A percentile compares a stretch with the other conserved stretches of the same genome.
These are phyloP conservation scores for Globisporangium okanoganense DNA, from an alignment of 352 stramenopile species.

Conservation along the genomic window DNA sequence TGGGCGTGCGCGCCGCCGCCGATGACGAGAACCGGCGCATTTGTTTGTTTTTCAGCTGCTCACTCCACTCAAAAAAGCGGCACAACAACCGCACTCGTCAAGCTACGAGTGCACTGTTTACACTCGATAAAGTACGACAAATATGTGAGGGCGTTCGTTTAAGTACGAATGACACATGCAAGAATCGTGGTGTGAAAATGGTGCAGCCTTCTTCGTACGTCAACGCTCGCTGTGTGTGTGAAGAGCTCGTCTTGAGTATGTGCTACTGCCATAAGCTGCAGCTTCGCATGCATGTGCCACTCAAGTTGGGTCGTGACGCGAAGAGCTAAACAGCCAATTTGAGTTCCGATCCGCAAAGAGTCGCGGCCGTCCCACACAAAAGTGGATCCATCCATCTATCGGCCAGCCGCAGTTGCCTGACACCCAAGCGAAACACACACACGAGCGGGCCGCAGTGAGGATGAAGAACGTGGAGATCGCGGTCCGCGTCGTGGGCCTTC, in stretches of 20 bases:
- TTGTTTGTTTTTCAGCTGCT: slow-evolving; percentile 5
- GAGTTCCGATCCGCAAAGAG: not conserved
- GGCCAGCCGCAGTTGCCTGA: too few species aligned
- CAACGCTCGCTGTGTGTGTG: not conserved
- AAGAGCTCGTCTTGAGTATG: too few species aligned
- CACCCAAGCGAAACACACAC: too few species aligned
- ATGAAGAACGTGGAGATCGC: slow-evolving; percentile 77
- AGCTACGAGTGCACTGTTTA: not conserved
- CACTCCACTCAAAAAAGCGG: slow-evolving; percentile 9
- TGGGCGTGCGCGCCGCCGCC: slow-evolving; percentile 13
- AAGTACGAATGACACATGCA: not conserved
- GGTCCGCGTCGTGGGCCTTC: slow-evolving; percentile 47
- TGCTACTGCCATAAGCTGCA: too few species aligned
- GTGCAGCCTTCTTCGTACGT: too few species aligned
- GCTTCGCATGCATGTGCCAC: too few species aligned
- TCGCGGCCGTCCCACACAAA: not conserved
- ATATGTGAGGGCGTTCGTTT: not conserved
- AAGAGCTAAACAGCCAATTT: not conserved
- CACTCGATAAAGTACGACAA: slow-evolving; percentile 1
- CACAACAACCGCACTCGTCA: not conserved
- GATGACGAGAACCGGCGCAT: slow-evolving; percentile 31
- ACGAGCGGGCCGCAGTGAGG: not conserved
- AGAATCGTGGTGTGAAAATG: not conserved
- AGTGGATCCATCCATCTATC: not conserved
- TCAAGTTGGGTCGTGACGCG: not conserved